These are phyloP conservation scores for Phytopythium aichiense DNA, from an alignment of 352 stramenopile genomes.

Conservation along the genomic window DNA sequence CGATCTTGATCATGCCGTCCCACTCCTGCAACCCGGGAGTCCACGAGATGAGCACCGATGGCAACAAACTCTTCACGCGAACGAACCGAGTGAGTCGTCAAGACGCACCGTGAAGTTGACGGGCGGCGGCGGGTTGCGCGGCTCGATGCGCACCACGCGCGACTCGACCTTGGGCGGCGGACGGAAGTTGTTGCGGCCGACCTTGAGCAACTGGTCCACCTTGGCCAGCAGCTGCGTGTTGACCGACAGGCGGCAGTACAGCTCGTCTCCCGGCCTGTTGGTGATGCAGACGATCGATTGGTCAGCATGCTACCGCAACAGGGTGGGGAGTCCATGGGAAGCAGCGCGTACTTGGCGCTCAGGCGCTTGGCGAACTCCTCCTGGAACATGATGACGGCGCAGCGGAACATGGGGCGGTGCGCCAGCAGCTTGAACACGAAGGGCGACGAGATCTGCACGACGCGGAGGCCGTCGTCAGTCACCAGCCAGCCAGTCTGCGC, in stretches of 20 bases:
- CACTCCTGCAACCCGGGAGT: constrained; percentile 82
- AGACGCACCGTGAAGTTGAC: constrained; percentile 95
- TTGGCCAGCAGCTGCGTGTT: constrained; percentile 99
- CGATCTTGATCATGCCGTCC: constrained; percentile 99
- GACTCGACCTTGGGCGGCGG: constrained; percentile 97
- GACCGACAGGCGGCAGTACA: constrained; percentile 98
- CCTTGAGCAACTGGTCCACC: constrained; percentile 98
- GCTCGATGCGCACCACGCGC: constrained; percentile 96
- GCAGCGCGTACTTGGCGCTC: constrained; percentile 85
- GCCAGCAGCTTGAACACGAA: constrained; percentile 99
- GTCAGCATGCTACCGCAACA: background rate
- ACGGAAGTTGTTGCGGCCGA: constrained; percentile 99
- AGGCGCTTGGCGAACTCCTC: constrained; percentile 98
- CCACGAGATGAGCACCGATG: background rate
- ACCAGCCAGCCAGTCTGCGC: background rate
- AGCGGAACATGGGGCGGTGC: constrained; percentile 98
- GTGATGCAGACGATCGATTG: background rate
- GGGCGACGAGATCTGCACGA: constrained; percentile 91
- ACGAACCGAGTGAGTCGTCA: background rate
- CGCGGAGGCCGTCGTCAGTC: background rate
- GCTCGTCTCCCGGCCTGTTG: constrained; percentile 89
- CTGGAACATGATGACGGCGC: constrained; percentile 99
- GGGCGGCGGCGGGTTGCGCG: constrained; percentile 96
- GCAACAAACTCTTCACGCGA: background rate
- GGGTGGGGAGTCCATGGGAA: background rate